phyloP scores from a whole-genome alignment of 2,329 filamentous ascomycete species.

The Aspergillus sp. region DNA sequence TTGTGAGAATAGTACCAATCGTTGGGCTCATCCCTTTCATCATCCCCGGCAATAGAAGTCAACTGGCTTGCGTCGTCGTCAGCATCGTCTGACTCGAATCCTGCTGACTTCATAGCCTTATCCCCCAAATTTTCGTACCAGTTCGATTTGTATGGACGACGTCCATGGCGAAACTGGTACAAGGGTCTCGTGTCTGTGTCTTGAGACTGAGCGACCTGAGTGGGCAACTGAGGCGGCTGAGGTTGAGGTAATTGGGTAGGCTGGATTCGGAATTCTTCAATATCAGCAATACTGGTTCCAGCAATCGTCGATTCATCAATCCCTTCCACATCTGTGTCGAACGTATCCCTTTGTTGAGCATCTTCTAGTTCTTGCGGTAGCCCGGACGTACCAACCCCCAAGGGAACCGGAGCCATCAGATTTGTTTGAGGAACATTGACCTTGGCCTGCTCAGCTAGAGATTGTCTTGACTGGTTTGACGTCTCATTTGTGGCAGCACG shows the following conservation, averaged over 20 bases:
- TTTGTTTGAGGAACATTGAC: conserved; percentile 26
- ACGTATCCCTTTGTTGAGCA: conserved; percentile 25
- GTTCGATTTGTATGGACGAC: conserved; percentile 20
- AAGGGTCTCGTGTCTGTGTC: conserved; percentile 14
- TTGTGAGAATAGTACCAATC: conserved; percentile 24
- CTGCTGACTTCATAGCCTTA: conserved; percentile 28
- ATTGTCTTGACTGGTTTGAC: conserved; percentile 22
- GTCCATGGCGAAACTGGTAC: conserved; percentile 19
- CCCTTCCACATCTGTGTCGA: conserved; percentile 40
- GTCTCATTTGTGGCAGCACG: conserved; percentile 18
- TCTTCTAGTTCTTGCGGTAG: conserved; percentile 11
- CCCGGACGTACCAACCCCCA: conserved; percentile 10
- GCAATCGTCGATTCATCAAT: conserved; percentile 39
- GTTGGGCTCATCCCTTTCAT: conserved; percentile 21
- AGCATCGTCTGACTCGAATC: conserved; percentile 30
- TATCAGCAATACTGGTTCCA: conserved; percentile 31
- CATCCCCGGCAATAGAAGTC: conserved; percentile 23
- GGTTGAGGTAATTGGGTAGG: background rate
- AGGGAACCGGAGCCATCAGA: conserved; percentile 14
- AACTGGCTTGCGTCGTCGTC: conserved; percentile 24
- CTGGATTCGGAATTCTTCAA: conserved; percentile 20
- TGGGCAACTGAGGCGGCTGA: background rate
- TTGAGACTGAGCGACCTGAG: conserved; percentile 13
- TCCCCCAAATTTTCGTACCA: conserved; percentile 31
- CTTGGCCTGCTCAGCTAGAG: conserved; percentile 29